Evolutionary conservation across 2,329 filamentous ascomycete species (phyloP).

Genomic region (Ampelomyces quisqualis): DNA sequence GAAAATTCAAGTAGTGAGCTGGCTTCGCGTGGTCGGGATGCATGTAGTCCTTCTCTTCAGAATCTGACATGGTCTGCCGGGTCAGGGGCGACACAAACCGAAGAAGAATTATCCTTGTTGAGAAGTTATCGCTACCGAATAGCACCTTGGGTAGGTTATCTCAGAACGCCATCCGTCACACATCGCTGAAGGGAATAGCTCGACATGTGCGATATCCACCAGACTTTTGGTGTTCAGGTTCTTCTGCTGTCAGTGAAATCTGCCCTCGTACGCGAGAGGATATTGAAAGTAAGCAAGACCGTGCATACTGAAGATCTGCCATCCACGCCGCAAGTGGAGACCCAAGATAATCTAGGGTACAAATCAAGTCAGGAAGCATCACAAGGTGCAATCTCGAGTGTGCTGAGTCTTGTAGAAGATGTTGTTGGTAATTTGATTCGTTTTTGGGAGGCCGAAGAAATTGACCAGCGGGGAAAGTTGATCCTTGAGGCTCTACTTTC

Average conservation of each 20-base stretch:
- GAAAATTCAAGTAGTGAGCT: background rate
- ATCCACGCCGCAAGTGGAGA: background rate
- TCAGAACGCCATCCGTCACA: background rate
- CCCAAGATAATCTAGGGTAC: background rate
- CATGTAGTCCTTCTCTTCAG: background rate
- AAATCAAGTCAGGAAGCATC: conserved; percentile 7
- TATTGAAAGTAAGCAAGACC: background rate
- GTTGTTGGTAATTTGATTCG: conserved; percentile 9
- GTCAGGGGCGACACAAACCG: background rate
- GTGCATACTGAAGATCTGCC: background rate
- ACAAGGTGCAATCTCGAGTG: conserved; percentile 2
- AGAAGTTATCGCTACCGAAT: conserved; percentile 55
- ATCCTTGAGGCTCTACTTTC: conserved; percentile 9
- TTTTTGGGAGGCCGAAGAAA: conserved; percentile 12
- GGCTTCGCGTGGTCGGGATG: too few relatives aligned
- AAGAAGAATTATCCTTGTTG: conserved; percentile 39
- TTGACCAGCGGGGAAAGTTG: background rate
- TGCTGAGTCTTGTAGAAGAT: conserved; percentile 4
- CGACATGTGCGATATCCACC: conserved; percentile 58
- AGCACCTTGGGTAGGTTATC: conserved; percentile 51
- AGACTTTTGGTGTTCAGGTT: conserved; percentile 55
- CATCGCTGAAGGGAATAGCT: conserved; percentile 40
- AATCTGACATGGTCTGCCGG: background rate
- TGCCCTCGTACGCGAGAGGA: background rate
- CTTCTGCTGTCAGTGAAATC: conserved; percentile 49